Evolutionary conservation across 139 green algal genomes (phyloP).

Genomic region (Tetraselmis striata): DNA sequence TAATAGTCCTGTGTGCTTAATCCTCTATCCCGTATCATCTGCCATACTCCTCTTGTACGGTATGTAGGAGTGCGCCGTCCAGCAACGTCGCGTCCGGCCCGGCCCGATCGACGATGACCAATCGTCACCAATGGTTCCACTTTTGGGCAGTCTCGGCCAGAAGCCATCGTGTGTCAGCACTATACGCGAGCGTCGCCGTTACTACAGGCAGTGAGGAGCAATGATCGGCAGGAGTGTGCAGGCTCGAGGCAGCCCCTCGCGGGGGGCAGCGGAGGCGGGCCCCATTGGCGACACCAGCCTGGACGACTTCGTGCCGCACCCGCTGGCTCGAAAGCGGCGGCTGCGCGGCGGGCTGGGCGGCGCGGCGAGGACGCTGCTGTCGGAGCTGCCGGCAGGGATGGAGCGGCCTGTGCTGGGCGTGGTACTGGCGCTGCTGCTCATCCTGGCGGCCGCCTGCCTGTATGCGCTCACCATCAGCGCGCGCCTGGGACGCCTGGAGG

Average conservation of each 20-base stretch:
- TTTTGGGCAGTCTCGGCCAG: no score
- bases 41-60: no score
- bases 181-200: no score
- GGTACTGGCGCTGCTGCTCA: not conserved
- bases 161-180: no score
- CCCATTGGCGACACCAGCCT: not conserved
- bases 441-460: not conserved
- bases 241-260: slow-evolving; percentile 37
- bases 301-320: not conserved
- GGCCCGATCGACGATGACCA: no score
- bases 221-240: slow-evolving; percentile 73
- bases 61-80: no score
- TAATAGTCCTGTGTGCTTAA: no score
- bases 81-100: no score
- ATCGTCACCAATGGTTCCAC: no score
- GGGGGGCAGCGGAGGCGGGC: slow-evolving; percentile 9
- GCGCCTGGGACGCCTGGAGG: not conserved
- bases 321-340: not conserved
- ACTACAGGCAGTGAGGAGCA: no score
- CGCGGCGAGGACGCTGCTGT: not conserved
- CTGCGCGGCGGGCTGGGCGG: no score
- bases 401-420: not conserved
- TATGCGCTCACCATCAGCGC: not conserved
- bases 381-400: not conserved
- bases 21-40: no score